phyloP scores from a whole-genome alignment of 352 stramenopile species.

The Plasmopara halstedii region DNA sequence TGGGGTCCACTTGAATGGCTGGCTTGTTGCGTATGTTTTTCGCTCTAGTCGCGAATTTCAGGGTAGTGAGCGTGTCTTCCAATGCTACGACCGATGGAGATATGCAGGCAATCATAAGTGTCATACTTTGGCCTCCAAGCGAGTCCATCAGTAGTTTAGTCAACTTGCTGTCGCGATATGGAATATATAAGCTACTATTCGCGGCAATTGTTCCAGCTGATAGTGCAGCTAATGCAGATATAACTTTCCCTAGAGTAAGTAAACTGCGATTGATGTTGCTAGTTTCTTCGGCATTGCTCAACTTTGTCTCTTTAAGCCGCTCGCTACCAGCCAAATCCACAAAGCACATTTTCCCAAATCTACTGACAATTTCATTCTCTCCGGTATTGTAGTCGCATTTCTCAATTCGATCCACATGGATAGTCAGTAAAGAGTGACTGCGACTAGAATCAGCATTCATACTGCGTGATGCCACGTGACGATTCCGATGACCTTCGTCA shows the following conservation, averaged over 20 bases:
- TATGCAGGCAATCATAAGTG: constrained; percentile 80
- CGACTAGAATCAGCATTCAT: constrained; percentile 82
- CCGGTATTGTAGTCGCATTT: constrained; percentile 34
- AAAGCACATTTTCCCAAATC: constrained; percentile 74
- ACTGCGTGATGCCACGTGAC: constrained; percentile 50
- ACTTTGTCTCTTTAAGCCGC: constrained; percentile 66
- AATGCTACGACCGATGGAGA: constrained; percentile 46
- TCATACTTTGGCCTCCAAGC: constrained; percentile 71
- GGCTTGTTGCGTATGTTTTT: constrained; percentile 85
- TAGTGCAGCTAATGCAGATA: constrained; percentile 59
- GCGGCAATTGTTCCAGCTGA: constrained; percentile 6
- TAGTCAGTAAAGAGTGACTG: constrained; percentile 67
- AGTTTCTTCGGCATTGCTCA: constrained; percentile 61
- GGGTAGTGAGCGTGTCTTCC: constrained; percentile 75
- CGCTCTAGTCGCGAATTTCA: constrained; percentile 78
- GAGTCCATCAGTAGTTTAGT: constrained; percentile 85
- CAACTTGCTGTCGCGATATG: constrained; percentile 81
- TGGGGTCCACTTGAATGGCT: constrained; percentile 57
- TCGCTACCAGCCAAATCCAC: constrained; percentile 78
- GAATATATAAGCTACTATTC: constrained; percentile 37
- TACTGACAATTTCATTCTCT: constrained; percentile 30
- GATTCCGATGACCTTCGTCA: constrained; percentile 64
- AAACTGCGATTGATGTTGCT: constrained; percentile 83
- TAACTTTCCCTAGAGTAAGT: constrained; percentile 78
- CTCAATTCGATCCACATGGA: constrained; percentile 59